Base-by-base conservation (phyloP, 164 flowering plant genomes). In the Warburgia ugandensis region DNA sequence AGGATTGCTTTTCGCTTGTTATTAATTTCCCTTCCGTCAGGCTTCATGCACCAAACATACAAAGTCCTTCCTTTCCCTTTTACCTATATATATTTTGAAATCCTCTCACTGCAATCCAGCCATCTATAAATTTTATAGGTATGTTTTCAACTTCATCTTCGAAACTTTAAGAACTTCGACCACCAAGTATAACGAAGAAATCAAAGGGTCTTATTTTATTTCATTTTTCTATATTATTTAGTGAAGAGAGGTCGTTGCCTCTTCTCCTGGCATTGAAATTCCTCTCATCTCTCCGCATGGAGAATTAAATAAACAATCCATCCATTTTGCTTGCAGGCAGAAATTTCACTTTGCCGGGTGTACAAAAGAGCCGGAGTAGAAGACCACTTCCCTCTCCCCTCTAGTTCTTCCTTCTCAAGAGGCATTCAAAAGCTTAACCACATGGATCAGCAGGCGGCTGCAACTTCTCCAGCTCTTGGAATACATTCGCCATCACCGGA, bases 301-400 rank as follows among this genome's bases (percentile, higher is more conserved):
- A 38, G 42, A 6, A 12, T 4, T 3, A n/a, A 1, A 5, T 38
- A 8, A n/a, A 17, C 11, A 43, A 25, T 23, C 9, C 21, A 21
- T 26, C 12, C 47, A 17, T 29, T 50, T 48, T 37, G 48, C 56
- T 53, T 60, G 48, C 64, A 90, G 97, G 83, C 76, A 0, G 97
- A 90, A 55, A 90, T 90, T 28, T 90, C 95, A 0, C 77, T 90
- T 12, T 90, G 97, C 37, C 82, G 97, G 0, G 95, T 90, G 44
- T 86, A 86, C 74, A 90, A 90, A 69, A 64, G 97, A 68, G 73
- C 94, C 0, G 95, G 95, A 55, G 82, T 86, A 1, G 95, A 84
- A 66, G 91, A 84, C 55, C 88, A 88, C 60, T 79, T 74, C 0
- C 76, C 86, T 0, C 70, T 76, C 39, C 85, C 89, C 19, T 61